Evolutionary conservation across 129 eudicot species (phyloP), one percentile per base, ranked within the genome.

Genomic region (Helichrysum umbraculigerum): DNA sequence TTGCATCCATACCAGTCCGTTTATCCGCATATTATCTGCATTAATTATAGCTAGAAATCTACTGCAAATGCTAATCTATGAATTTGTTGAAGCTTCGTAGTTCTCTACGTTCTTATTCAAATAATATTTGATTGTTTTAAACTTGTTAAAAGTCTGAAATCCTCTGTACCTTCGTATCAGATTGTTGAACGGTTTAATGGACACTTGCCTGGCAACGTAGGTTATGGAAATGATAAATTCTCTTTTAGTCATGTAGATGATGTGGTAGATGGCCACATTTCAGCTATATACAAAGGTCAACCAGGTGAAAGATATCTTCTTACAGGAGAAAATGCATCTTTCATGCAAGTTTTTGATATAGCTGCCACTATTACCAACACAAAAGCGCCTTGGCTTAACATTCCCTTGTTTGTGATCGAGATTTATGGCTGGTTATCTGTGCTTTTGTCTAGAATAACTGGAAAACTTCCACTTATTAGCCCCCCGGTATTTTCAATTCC

Each of bases 221-320:
- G 98, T 66, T 41, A 79, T 22, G 91, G 90, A 80, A 85, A 76
- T 16, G 91, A 93, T 32, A 86, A 64, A 62, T 85, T 80, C 69
- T 93, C 97, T 44, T 93, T 86, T 76, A 86, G 92, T 77, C 96
- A 93, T 70, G 97, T 93, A 30, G 98, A 93, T 70, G 96, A 93
- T 81, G 97, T 93, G 74, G 97, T 81, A 37, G 91, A 88, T 41
- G 98, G 97, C 28, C 97, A 93, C 78, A 90, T 93, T 72, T 82
- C 87, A 52, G 96, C 95, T 70, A 66, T 93, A 77, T 78, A 73
- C 35, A 87, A 85, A 87, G 98, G 97, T 57, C 87, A 83, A 57
- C 71, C 70, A 5, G 97, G 98, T 62, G 89, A 93, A 82, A 86
- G 98, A 79, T 93, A 93, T 76, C 92, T 93, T 80, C 98, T 93